phyloP scores from a whole-genome alignment of 2,329 filamentous ascomycete species.

The Didymellaceae sp. region DNA sequence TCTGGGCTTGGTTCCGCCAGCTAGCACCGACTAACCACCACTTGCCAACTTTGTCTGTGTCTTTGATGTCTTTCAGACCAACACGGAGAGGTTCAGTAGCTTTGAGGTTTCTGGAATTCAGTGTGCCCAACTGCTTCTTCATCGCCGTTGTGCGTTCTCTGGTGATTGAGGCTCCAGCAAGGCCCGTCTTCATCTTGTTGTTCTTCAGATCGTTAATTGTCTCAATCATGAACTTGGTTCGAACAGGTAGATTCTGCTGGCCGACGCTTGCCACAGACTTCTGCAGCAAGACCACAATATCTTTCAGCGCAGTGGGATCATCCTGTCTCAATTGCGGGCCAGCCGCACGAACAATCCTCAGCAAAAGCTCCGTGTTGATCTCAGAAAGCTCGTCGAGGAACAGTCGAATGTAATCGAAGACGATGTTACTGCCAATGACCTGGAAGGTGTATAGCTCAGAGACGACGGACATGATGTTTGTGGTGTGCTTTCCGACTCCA shows the following conservation, averaged over 20 bases:
- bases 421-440: conserved; percentile 78
- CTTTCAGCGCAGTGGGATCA: conserved; percentile 85
- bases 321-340: conserved; percentile 86
- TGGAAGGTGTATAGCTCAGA: conserved; percentile 93
- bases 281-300: conserved; percentile 82
- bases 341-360: conserved; percentile 80
- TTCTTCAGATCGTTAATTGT: conserved; percentile 94
- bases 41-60: conserved; percentile 86
- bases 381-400: conserved; percentile 80
- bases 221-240: conserved; percentile 97
- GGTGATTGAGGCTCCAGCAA: conserved; percentile 72
- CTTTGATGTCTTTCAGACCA: conserved; percentile 79
- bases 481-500: conserved; percentile 62
- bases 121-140: conserved; percentile 82
- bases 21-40: conserved; percentile 99
- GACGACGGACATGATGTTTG: conserved; percentile 81
- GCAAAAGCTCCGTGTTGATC: conserved; percentile 83
- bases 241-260: conserved; percentile 75
- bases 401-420: conserved; percentile 89
- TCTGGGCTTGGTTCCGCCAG: conserved; percentile 63
- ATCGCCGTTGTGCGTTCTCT: conserved; percentile 86
- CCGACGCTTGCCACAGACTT: conserved; percentile 72
- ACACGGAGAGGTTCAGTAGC: conserved; percentile 83
- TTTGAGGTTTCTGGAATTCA: conserved; percentile 73
- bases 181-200: conserved; percentile 82